A percentile compares a stretch with the other conserved stretches of the same genome.
Conservation (phyloP, 306 rosid genomes). For the Rubus parviflorus region DNA sequence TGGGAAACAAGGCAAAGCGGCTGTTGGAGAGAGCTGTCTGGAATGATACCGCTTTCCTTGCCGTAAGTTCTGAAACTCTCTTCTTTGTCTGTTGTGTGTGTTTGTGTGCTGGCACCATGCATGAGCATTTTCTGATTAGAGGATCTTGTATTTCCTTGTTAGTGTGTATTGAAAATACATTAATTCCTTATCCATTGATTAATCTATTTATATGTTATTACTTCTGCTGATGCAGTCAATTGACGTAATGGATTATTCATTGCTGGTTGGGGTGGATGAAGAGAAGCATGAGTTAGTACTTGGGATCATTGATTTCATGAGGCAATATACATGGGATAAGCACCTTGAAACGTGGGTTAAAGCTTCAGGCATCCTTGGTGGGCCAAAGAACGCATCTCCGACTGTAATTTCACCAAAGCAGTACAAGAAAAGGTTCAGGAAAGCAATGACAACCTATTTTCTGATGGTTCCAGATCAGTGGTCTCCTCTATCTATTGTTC, state of each 20-base stretch:
- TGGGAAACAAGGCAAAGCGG: conserved; percentile 90
- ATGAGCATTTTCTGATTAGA: neutral
- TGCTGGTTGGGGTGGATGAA: conserved; percentile 93
- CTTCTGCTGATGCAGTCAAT: conserved; percentile 59
- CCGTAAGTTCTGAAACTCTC: conserved; percentile 58
- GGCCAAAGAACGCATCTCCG: conserved; percentile 80
- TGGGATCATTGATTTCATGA: conserved; percentile 96
- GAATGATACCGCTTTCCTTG: conserved; percentile 95
- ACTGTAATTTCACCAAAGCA: conserved; percentile 90
- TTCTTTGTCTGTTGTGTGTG: neutral
- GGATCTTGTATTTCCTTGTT: neutral
- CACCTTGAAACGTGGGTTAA: conserved; percentile 99
- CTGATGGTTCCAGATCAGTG: conserved; percentile 98
- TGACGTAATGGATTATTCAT: conserved; percentile 95
- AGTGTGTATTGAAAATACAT: neutral
- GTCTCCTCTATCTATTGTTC: conserved; percentile 59
- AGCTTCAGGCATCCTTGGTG: conserved; percentile 96
- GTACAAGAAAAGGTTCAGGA: conserved; percentile 95
- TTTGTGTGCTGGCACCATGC: neutral
- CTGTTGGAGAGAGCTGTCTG: conserved; percentile 92
- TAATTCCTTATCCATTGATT: neutral
- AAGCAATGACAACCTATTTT: conserved; percentile 95
- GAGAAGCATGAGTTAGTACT: conserved; percentile 87
- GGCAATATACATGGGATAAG: conserved; percentile 99
- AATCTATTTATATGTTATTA: conserved; percentile 14